Percentiles rank a stretch among this genome's conserved stretches.
phyloP scores from a whole-genome alignment of 331 rosid species.

The Stylosanthes scabra region DNA sequence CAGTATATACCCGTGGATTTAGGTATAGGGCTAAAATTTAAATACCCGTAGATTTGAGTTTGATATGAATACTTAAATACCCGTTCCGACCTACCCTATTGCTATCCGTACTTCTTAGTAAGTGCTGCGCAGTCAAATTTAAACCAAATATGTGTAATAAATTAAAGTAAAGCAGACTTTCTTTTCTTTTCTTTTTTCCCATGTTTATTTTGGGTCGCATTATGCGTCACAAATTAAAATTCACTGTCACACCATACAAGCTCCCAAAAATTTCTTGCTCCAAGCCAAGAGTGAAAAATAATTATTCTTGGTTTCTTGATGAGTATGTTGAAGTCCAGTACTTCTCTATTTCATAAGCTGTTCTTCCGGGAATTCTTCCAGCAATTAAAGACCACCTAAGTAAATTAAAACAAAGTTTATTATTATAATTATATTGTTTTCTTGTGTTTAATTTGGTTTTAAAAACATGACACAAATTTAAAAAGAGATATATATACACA shows the following conservation, averaged over 20 bases:
- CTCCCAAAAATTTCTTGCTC: slow-evolving; percentile 52
- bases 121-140: no score
- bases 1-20: no score
- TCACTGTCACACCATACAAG: slow-evolving; percentile 27
- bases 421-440: no score
- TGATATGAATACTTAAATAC: no score
- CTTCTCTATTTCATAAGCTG: slow-evolving; percentile 88
- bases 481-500: neutral
- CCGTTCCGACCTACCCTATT: no score
- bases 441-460: no score
- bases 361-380: slow-evolving; percentile 95
- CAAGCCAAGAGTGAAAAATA: neutral
- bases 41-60: no score
- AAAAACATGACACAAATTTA: no score
- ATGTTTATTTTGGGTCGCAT: neutral
- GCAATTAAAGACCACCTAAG: slow-evolving; percentile 87
- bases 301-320: no score
- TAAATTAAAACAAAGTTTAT: no score
- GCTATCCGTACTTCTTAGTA: no score
- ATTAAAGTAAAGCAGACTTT: slow-evolving; percentile 26
- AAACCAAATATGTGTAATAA: slow-evolving; percentile 19
- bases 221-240: neutral
- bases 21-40: no score
- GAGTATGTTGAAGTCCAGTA: slow-evolving; percentile 81
- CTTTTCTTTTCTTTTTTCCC: slow-evolving; percentile 3